Base-by-base conservation (phyloP, 306 rosid genomes). In the Quercus wislizeni region DNA sequence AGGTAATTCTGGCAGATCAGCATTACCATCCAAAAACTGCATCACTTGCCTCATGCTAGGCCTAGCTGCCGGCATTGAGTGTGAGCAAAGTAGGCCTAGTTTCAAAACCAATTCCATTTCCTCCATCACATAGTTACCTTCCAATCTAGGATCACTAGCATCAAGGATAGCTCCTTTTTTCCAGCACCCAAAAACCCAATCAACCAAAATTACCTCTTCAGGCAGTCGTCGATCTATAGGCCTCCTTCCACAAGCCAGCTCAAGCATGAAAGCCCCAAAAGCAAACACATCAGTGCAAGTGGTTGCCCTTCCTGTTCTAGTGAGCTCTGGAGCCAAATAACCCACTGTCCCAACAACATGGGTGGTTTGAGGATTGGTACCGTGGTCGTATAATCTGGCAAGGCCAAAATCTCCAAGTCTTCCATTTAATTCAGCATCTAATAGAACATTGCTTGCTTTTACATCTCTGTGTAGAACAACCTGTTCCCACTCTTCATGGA, bases 181-280 rank as follows among this genome's bases (percentile, higher is more conserved):
- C 86, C 86, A 90, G 52, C 71, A 78, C 25, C 74, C 74, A 61
- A 76, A 86, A 5, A 92, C 93, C 83, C 72, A 80, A 52, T 92
- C 94, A 72, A 90, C 85, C 82, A 92, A 81, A 46, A 87, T 83
- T 35, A 73, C 38, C 31, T 76, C 88, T 27, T 85, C 86, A 19
- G 71, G 55, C 18, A 30, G 81, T 2, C 73, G 69, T 54, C 57
- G 82, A 46, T 89, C 85, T 25, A 89, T 85, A 0, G 95, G 97
- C 83, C 89, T 89, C 56, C 90, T 87, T 61, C 97, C 95, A 56
- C 95, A 87, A 3, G 77, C 87, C 11, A 90, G 91, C 73, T 92
- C 97, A 0, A 92, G 87, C 59, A 90, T 19, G 62, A 90, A 28
- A 23, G 23, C 23, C 23, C 23, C 23, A 23, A 23, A 23, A 23